Evolutionary conservation across 495 filamentous ascomycete genomes (phyloP).

Genomic region (Copromyces sp.): DNA sequence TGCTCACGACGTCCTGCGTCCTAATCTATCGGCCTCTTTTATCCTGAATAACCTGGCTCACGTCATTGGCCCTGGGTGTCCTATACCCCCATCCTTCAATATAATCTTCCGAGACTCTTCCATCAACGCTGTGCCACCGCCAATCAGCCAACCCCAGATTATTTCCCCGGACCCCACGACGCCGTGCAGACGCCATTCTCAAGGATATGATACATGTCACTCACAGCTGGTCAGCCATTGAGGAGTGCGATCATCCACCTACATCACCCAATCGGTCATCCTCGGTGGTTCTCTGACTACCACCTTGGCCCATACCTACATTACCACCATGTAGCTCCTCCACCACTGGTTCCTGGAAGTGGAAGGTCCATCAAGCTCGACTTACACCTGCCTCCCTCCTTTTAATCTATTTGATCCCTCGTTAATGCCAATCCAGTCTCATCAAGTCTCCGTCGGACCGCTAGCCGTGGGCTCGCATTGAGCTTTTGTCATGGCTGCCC

Average conservation of each 20-base stretch:
- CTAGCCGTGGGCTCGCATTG: neutral
- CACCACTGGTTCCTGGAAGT: neutral
- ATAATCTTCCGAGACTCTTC: neutral
- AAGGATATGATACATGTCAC: neutral
- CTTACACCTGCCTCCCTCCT: neutral
- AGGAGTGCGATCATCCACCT: neutral
- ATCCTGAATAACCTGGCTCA: neutral
- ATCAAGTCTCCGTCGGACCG: neutral
- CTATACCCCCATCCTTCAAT: neutral
- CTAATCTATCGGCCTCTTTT: neutral
- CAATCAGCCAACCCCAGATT: neutral
- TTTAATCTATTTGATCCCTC: neutral
- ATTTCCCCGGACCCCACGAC: neutral
- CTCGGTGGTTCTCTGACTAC: neutral
- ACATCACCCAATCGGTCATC: neutral
- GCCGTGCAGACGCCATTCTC: neutral
- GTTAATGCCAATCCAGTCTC: neutral
- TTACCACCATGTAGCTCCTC: neutral
- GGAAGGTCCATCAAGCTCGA: neutral
- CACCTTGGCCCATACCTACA: neutral
- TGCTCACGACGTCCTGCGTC: neutral
- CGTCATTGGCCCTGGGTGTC: neutral
- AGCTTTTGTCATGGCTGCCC: neutral
- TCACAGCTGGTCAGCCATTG: neutral
- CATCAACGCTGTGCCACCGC: neutral